These are phyloP conservation scores for Melocanna baccifera DNA, from an alignment of 176 grass and related monocot genomes.

Conservation along the genomic window DNA sequence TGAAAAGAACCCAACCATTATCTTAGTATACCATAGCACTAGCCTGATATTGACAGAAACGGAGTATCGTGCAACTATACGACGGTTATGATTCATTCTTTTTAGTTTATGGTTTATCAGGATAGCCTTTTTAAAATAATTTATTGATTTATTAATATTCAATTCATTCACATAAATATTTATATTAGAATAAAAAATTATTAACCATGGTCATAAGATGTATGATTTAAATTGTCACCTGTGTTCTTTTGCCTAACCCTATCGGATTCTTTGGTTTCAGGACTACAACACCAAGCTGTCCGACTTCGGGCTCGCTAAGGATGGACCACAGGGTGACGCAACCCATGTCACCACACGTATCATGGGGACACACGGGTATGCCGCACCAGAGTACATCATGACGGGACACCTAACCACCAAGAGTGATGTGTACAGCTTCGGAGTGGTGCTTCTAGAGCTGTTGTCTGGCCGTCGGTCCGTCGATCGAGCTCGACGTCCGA, in stretches of 20 bases:
- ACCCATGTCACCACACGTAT: constrained; percentile 75
- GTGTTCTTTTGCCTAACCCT: constrained; percentile 2
- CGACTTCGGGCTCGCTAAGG: constrained; percentile 88
- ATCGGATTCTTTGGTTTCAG: constrained; percentile 36
- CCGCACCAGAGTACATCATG: constrained; percentile 73
- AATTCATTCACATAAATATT: too few relatives aligned
- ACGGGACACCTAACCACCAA: constrained; percentile 65
- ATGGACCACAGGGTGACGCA: constrained; percentile 66
- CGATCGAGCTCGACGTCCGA: constrained; percentile 32
- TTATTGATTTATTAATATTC: too few relatives aligned
- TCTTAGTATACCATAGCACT: not conserved
- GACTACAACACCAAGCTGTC: constrained; percentile 69
- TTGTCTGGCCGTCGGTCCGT: constrained; percentile 42
- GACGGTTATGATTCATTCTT: too few relatives aligned
- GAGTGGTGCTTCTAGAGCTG: constrained; percentile 68
- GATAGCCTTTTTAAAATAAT: too few relatives aligned
- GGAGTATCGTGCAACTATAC: not conserved
- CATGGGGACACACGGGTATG: constrained; percentile 80
- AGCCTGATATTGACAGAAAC: not conserved
- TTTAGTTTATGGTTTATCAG: too few relatives aligned
- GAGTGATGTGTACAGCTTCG: constrained; percentile 80
- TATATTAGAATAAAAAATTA: too few relatives aligned
- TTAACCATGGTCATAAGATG: too few relatives aligned
- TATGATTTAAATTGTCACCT: not conserved
- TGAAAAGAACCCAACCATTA: too few relatives aligned